Evolutionary conservation across 2,329 filamentous ascomycete species (phyloP), one percentile per base, ranked within the genome.

Genomic region (Botrytis pseudocinerea): DNA sequence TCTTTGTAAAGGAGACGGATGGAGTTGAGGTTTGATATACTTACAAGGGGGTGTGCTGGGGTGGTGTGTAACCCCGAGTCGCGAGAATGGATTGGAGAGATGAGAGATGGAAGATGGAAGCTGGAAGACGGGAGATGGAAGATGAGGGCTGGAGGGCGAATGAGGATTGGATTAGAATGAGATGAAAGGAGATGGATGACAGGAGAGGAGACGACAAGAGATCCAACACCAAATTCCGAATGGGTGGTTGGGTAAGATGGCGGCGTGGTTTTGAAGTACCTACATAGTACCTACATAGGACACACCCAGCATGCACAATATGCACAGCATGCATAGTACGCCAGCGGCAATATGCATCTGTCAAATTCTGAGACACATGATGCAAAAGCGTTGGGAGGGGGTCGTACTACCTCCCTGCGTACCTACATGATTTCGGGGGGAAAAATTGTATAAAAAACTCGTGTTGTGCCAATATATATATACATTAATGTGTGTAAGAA

Each of bases 291-390:
- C 1, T 25, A 64, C 28, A 48, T 16, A 48, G 6, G 4, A n/a
- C 62, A 40, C 16, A 40, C 38, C n/a, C 35, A 60, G 57, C 20
- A 60, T 38, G 60, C 35, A 62, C 25, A 62, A 12, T 46, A 54
- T 51, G 32, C 32, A 62, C 25, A 62, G 20, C 63, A 54, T 51
- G 32, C 32, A 54, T 51, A 54, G 22, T 16, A 32, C 14, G 28
- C 38, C 38, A 16, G n/a, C 9, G 12, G n/a, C 6, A 51, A 22
- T 65, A 38, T 51, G 32, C 51, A 65, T 18, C 28, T 38, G 20
- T 54, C 22, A 3, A 46, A 38, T 46, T 66, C 63, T 28, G 32
- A 66, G 63, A 66, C 22, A 66, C 46, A 66, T 66, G 64, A 54
- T 66, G 64, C 32, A 54, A 54, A 54, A 54, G n/a, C 64, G 64